Base-by-base conservation (phyloP, 2,329 filamentous ascomycete species). In the Onygenales sp. region DNA sequence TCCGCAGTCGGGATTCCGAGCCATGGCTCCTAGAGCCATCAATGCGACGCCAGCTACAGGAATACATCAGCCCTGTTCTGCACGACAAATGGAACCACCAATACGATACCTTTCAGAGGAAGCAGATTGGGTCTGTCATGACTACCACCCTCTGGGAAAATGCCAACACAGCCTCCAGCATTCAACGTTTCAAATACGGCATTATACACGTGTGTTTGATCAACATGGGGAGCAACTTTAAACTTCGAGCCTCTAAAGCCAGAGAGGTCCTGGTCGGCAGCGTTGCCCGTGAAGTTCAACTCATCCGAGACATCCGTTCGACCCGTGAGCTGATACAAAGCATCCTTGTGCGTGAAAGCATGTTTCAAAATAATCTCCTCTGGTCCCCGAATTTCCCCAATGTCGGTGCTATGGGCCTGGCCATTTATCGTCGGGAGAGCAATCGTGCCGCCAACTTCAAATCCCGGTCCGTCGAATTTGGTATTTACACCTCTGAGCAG, bases 91-190 rank as follows among this genome's bases (percentile, higher is more conserved):
- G 31, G 9, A 14, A 17, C 31, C 3, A 3, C 40, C 6, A 40
- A 53, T 52, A 50, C 49, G 54, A 40, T 67, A 79, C 77, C 75
- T 78, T 97, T 97, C 57, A 97, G 77, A 21, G 93, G 92, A 42
- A 97, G 78, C 45, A 97, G 78, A 66, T 95, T 89, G 0, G 92
- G 90, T 57, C 92, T 85, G 69, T 97, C 92, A 71, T 97, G 92
- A 67, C 91, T 96, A 63, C 92, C 92, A 60, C 92, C 92, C 72
- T 98, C 92, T 2, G 92, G 92, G 69, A 97, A 98, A 65, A 98
- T 96, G 57, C 92, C 93, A 52, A 97, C 87, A 66, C 90, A 95
- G 14, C 91, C 92, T 46, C 89, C 90, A 40, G 81, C 79, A 59
- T 85, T 84, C 36, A 98, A 78, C 33, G 89, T 83, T 59, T 85